phyloP scores from a whole-genome alignment of 768 basidiomycete genomes.

The Pulveroboletus ravenelii region DNA sequence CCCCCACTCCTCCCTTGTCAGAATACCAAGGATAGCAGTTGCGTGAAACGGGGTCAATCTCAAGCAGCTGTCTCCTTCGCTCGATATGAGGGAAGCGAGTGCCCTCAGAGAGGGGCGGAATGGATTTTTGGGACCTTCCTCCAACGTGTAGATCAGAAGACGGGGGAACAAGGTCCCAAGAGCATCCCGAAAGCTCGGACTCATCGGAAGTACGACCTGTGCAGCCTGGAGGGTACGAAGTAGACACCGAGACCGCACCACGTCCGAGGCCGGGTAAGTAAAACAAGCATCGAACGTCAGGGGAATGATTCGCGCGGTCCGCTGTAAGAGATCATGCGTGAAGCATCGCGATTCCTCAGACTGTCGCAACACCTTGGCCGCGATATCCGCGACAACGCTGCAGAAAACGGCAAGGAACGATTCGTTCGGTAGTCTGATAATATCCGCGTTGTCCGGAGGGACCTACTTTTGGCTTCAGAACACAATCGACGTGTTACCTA shows the following conservation, averaged over 20 bases:
- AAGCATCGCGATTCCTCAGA: slow-evolving; percentile 46
- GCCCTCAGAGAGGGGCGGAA: slow-evolving; percentile 12
- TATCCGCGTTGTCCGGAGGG: slow-evolving; percentile 30
- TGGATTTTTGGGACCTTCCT: slow-evolving; percentile 34
- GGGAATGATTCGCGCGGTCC: slow-evolving; percentile 36
- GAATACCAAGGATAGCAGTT: slow-evolving; percentile 34
- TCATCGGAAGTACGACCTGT: slow-evolving; percentile 20
- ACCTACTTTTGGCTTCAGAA: slow-evolving; percentile 28
- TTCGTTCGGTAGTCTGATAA: slow-evolving; percentile 35
- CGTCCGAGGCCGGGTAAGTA: slow-evolving; percentile 31
- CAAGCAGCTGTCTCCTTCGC: slow-evolving; percentile 24
- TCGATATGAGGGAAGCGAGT: slow-evolving; percentile 22
- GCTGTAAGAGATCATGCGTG: slow-evolving; percentile 44
- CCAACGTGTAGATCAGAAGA: slow-evolving; percentile 36
- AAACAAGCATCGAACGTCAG: slow-evolving; percentile 42
- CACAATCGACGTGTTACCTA: not conserved
- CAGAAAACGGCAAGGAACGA: slow-evolving; percentile 45
- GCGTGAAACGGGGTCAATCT: slow-evolving; percentile 30
- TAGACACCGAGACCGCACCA: slow-evolving; percentile 37
- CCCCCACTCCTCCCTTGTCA: slow-evolving; percentile 39
- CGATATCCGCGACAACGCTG: slow-evolving; percentile 41
- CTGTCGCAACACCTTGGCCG: slow-evolving; percentile 39
- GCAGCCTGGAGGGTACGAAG: slow-evolving; percentile 37
- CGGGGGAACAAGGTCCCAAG: slow-evolving; percentile 29
- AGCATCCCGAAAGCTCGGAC: slow-evolving; percentile 24